These are phyloP conservation scores for Lipomyces starkeyi DNA, from an alignment of 805 yeast genomes.

Conservation along the genomic window DNA sequence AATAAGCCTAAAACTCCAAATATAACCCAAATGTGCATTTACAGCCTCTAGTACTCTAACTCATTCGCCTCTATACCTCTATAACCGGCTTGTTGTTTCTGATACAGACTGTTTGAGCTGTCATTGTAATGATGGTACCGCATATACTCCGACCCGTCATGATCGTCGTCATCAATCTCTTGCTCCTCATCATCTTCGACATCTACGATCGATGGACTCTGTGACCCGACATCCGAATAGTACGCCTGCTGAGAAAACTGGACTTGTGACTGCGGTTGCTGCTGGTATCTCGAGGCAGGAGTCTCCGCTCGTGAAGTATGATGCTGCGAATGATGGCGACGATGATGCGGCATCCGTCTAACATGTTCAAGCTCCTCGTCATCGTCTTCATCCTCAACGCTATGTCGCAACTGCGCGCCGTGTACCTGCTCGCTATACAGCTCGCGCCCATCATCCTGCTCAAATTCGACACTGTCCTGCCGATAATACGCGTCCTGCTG, in stretches of 20 bases:
- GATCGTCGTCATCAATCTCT: neutral
- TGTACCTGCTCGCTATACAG: neutral
- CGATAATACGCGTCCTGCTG: slow-evolving; percentile 24
- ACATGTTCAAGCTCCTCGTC: slow-evolving; percentile 9
- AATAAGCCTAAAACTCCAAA: neutral
- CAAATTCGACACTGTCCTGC: slow-evolving; percentile 7
- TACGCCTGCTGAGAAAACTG: slow-evolving; percentile 9
- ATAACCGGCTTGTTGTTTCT: neutral
- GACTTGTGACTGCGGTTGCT: neutral
- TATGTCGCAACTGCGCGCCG: neutral
- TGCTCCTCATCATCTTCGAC: slow-evolving; percentile 14
- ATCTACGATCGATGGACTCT: slow-evolving; percentile 2
- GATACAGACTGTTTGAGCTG: slow-evolving; percentile 4
- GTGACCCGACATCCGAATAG: neutral
- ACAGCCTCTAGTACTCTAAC: slow-evolving; percentile 1
- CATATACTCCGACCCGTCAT: neutral
- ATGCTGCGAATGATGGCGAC: slow-evolving; percentile 1
- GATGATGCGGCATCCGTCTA: neutral
- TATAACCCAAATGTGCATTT: neutral
- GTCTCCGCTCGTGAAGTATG: neutral
- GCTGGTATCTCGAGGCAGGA: slow-evolving; percentile 5
- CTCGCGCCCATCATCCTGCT: slow-evolving; percentile 15
- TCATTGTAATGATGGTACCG: slow-evolving; percentile 4
- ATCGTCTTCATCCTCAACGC: slow-evolving; percentile 13
- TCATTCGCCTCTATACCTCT: slow-evolving; percentile 7